phyloP scores from a whole-genome alignment of 2,329 filamentous ascomycete genomes.

The Calonectria montana region DNA sequence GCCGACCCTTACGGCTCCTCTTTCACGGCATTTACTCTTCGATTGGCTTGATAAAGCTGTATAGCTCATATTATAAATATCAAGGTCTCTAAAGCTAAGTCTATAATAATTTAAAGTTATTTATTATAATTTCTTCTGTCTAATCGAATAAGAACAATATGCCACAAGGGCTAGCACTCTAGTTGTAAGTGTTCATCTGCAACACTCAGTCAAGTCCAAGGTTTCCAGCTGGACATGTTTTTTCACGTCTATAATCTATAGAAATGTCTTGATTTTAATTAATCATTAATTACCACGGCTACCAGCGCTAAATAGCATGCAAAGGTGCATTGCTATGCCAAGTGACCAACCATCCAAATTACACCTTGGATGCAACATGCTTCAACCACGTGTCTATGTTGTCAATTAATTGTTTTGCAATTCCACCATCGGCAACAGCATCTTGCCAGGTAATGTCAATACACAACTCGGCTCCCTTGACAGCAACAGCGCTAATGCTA shows the following conservation, averaged over 20 bases:
- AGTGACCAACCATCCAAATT: background rate
- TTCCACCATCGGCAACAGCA: conserved; percentile 3
- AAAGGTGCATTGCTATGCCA: background rate
- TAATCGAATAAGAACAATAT: too few species aligned
- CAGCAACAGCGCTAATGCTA: conserved; percentile 18
- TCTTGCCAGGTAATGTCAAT: conserved; percentile 31
- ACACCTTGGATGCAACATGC: background rate
- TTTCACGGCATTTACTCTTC: too few species aligned
- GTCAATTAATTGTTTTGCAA: conserved; percentile 5
- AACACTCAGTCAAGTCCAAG: background rate
- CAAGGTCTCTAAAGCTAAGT: too few species aligned
- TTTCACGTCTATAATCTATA: background rate
- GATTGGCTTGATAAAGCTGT: too few species aligned
- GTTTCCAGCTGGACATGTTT: background rate
- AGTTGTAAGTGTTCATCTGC: background rate
- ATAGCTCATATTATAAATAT: too few species aligned
- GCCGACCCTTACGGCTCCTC: too few species aligned
- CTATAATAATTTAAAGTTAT: too few species aligned
- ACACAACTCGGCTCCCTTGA: conserved; percentile 24
- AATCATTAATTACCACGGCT: background rate
- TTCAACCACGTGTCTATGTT: conserved; percentile 19
- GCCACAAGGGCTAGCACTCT: too few species aligned
- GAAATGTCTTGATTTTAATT: background rate
- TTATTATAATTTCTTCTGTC: too few species aligned
- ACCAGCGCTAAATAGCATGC: background rate